A percentile compares a stretch with the other conserved stretches of the same genome.
phyloP scores from a whole-genome alignment of 2,329 filamentous ascomycete species.

The Claviceps citrina region DNA sequence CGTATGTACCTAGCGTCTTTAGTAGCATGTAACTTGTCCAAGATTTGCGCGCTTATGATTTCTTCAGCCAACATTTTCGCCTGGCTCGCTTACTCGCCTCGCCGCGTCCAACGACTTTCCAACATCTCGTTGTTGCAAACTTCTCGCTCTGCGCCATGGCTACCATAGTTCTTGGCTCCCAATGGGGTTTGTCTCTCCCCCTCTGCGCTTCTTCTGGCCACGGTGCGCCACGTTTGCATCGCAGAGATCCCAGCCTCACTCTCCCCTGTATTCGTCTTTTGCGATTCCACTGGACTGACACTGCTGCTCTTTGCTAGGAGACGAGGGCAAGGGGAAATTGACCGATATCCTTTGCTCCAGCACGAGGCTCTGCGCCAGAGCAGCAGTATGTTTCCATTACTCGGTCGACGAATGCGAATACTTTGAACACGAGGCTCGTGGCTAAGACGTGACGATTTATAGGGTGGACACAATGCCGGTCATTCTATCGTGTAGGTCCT shows the following conservation, averaged over 20 bases:
- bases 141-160: not conserved
- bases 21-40: too few relatives aligned
- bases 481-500: constrained; percentile 10
- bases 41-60: not conserved
- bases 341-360: constrained; percentile 19
- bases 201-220: not conserved
- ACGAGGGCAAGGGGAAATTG: constrained; percentile 25
- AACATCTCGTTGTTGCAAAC: not conserved
- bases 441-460: constrained; percentile 1
- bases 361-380: constrained; percentile 19
- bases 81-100: not conserved
- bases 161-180: constrained; percentile 17
- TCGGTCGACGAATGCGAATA: constrained; percentile 11
- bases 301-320: constrained; percentile 12
- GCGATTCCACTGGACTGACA: not conserved
- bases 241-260: not conserved
- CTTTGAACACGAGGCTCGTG: constrained; percentile 5
- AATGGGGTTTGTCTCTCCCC: constrained; percentile 21
- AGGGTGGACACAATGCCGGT: constrained; percentile 19
- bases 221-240: not conserved
- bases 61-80: not conserved
- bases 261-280: constrained; percentile 5
- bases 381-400: constrained; percentile 9
- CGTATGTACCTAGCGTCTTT: too few relatives aligned
- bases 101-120: not conserved